Conservation (phyloP, 495 filamentous ascomycete species). For the Podospora anserina region DNA sequence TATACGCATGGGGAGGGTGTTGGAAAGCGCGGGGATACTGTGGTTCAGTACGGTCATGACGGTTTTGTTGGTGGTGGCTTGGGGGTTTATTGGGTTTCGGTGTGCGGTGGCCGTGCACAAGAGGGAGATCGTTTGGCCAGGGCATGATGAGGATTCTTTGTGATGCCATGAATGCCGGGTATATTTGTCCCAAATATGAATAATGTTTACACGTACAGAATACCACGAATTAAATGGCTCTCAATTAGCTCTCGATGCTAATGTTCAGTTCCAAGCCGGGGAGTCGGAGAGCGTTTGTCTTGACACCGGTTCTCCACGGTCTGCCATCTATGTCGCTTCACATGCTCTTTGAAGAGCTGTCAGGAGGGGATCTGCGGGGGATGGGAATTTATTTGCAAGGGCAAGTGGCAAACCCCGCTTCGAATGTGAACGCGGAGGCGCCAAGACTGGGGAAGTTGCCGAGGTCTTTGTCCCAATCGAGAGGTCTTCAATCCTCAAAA, state of each 20-base stretch:
- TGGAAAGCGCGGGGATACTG: conserved; percentile 42
- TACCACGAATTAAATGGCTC: no score
- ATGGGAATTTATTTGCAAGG: background rate
- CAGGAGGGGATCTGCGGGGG: background rate
- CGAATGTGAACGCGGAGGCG: background rate
- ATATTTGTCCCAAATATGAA: background rate
- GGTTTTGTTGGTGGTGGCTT: conserved; percentile 53
- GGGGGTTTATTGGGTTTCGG: conserved; percentile 53
- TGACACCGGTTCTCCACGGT: background rate
- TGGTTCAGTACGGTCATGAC: conserved; percentile 53
- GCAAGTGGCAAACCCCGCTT: background rate
- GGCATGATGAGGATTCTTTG: conserved; percentile 58
- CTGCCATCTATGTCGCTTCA: background rate
- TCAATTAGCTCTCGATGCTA: no score
- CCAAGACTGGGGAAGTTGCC: background rate
- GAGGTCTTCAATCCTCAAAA: background rate
- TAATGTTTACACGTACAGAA: background rate
- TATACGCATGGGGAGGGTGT: conserved; percentile 44
- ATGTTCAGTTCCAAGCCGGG: no score
- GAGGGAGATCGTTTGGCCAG: conserved; percentile 58
- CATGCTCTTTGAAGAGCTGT: background rate
- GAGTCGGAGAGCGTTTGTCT: no score
- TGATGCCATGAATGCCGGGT: background rate
- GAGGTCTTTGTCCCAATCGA: background rate
- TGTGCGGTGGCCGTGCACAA: conserved; percentile 53